Evolutionary conservation across 495 filamentous ascomycete species (phyloP), one percentile per base, ranked within the genome.

Genomic region (Penicillium cosmopolitanum): DNA sequence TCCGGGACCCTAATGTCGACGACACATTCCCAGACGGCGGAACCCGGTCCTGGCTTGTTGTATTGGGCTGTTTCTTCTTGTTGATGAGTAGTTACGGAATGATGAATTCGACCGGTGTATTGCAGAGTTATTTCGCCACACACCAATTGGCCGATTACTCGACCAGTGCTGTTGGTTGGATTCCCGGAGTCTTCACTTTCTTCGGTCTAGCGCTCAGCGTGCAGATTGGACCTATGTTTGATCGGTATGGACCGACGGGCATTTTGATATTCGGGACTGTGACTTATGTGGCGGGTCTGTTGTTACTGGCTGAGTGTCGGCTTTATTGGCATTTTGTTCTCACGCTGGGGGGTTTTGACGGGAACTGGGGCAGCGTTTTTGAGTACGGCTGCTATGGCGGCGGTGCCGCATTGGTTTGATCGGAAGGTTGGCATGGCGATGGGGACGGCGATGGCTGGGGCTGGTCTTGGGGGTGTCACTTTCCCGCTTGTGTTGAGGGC

Each of bases 271-370:
- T 70, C 2, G 86, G 87, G 0, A 81, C 82, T 28, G 48, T 69
- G 16, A 66, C 80, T 21, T 80, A 87, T 16, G 68, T 82, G 16
- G 65, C 79, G 2, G 82, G 80, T 23, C 65, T 89, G 42, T 62
- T 89, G 51, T 66, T 89, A 11, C 67, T 87, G 19, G 84, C 72
- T 58, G 61, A 77, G 46, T 82, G 77, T 55, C 71, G 57, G 66
- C 71, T 74, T 34, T 90, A 88, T 63, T 90, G 87, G 77, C 87
- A 90, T 28, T 88, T 89, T 68, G 72, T 89, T 48, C 77, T 89
- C 5, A 79, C 79, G 4, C 83, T 87, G 63, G 85, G 85, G 84
- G 6, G 70, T 89, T 0, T 66, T 88, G 5, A 80, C 78, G 3
- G 87, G 87, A 0, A 70, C 81, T 0, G 82, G 82, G 0, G 78